Percentiles rank a stretch among this genome's conserved stretches.
Evolutionary conservation across 2,329 filamentous ascomycete genomes (phyloP).

Genomic region (Penicillium sp.): DNA sequence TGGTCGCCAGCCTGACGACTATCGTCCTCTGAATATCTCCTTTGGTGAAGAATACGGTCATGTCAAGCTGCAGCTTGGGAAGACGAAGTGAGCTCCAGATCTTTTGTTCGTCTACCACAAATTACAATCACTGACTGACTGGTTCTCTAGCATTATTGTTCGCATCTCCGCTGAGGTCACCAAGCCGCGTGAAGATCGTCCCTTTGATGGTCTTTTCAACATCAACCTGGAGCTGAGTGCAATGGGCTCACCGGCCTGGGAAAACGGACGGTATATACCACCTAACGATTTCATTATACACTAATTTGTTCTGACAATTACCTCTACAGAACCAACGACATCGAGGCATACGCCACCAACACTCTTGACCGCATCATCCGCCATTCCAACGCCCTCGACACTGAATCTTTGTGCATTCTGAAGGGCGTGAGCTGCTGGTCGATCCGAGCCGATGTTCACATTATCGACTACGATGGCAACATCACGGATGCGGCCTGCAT

Average conservation of each 20-base stretch:
- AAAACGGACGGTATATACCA: slow-evolving; percentile 66
- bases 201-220: slow-evolving; percentile 92
- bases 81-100: slow-evolving; percentile 68
- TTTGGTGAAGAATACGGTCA: slow-evolving; percentile 93
- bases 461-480: slow-evolving; percentile 87
- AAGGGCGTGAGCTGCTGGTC: slow-evolving; percentile 90
- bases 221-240: slow-evolving; percentile 89
- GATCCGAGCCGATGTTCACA: slow-evolving; percentile 85
- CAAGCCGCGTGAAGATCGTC: slow-evolving; percentile 79
- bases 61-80: slow-evolving; percentile 81
- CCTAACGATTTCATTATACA: background rate
- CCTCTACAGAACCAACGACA: slow-evolving; percentile 66
- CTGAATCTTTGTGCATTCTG: slow-evolving; percentile 90
- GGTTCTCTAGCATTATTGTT: slow-evolving; percentile 66
- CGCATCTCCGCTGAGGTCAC: slow-evolving; percentile 87
- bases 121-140: slow-evolving; percentile 22
- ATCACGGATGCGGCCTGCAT: slow-evolving; percentile 84
- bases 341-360: slow-evolving; percentile 81
- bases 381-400: slow-evolving; percentile 87
- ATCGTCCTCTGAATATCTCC: slow-evolving; percentile 70
- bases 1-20: slow-evolving; percentile 76
- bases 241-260: slow-evolving; percentile 88
- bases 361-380: slow-evolving; percentile 93
- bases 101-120: background rate
- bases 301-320: slow-evolving; percentile 7